Evolutionary conservation across 306 rosid genomes (phyloP), one percentile per base, ranked within the genome.

Genomic region (Quercus variabilis): DNA sequence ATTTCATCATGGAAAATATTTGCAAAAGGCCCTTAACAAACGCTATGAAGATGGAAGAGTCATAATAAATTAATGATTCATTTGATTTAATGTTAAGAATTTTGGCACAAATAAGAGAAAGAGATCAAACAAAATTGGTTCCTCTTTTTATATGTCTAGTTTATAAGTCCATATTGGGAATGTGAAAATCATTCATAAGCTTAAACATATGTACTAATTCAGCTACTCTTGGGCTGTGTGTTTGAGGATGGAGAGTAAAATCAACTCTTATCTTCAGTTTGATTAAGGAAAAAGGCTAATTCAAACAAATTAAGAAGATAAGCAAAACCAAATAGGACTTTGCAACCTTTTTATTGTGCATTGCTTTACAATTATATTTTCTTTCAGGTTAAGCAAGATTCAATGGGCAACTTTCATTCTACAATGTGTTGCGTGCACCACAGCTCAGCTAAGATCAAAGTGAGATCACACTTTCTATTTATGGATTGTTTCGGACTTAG

Each of bases 341-440:
- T 52, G 38, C 56, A 70, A 51, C 5, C 12, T 62, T 46, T 41
- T 78, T 56, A 38, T 73, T 71, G 15, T 23, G 52, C 31, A 55
- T 75, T 74, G 71, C 87, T 70, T 75, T 84, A 60, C 78, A 64
- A 54, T 65, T 3, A 10, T 74, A 70, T n/a, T 55, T 65, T 78
- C 49, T 81, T 87, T 82, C 92, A 95, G 97, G 93, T 88, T 95
- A 88, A 95, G 96, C 75, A 92, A 91, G 87, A 90, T 90, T 87
- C 99, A 92, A 75, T 95, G 97, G 96, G 99, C 98, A 23, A 98
- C 99, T 80, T 95, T 91, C 90, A 80, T 95, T 85, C 88, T 95
- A 52, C 90, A 89, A 23, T 90, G 90, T 83, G 97, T 93, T 52
- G 98, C 97, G 74, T 95, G 99, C 89, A 95, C 98, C 69, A 95